Evolutionary conservation across 1,139 yeast species (phyloP), one percentile per base, ranked within the genome.

Genomic region (Hemisphaericaspora subhashii): DNA sequence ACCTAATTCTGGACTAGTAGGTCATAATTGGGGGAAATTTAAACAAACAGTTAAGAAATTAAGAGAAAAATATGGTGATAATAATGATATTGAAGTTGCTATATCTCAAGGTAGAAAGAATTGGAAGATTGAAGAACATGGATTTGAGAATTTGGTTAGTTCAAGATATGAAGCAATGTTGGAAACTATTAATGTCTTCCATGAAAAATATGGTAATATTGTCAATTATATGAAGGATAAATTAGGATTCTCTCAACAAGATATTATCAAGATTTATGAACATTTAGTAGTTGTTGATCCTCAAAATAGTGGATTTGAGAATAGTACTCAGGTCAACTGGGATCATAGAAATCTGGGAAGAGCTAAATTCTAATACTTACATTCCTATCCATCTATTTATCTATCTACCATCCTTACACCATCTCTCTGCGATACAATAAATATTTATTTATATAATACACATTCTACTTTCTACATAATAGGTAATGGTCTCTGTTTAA

Each of bases 131-230:
- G 74, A 68, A 42, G 60, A 62, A 14, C 74, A 74, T 33, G 83
- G 83, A 6, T 72, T 80, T 55, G 60, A 66, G 15, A 80, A 80
- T 51, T 64, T 86, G 57, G 64, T 83, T 39, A 77, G 87, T 46
- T 79, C 88, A 9, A 69, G 79, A 37, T 79, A 81, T 52, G 94
- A 85, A 50, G 81, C 88, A 3, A 84, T 86, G 92, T 62, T 83
- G 45, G 74, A 77, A 2, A 76, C 88, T 2, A 67, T 86, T 26
- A 77, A 69, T 15, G 53, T 70, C 43, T 56, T 80, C 48, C 62
- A 79, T 37, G 48, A 54, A 2, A 71, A 74, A 41, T 84, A 69
- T 57, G 87, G 84, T 3, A 81, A 57, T 82, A 84, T 81, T 10
- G 67, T 72, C 3, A 51, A 56, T 10, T 86, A 82, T 52, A 60